A percentile compares a stretch with the other conserved stretches of the same genome.
These are phyloP conservation scores for Torulaspora indica DNA, from an alignment of 805 yeast genomes.

Conservation along the genomic window DNA sequence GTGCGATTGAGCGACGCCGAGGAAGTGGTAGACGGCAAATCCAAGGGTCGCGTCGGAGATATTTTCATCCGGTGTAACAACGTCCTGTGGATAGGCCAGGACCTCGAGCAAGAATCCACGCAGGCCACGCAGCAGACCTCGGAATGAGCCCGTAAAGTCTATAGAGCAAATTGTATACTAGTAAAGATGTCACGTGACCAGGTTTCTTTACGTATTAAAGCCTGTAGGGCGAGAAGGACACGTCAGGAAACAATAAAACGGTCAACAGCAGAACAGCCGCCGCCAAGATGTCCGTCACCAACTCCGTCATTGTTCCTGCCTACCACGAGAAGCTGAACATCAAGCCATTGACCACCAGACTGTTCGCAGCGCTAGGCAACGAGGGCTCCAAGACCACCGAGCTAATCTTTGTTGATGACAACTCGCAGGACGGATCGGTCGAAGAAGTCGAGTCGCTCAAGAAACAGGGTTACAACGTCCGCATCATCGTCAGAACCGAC, in stretches of 20 bases:
- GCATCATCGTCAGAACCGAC: constrained; percentile 46
- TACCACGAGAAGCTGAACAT: constrained; percentile 48
- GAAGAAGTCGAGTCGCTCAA: constrained; percentile 46
- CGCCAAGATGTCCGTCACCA: constrained; percentile 35
- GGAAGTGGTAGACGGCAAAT: constrained; percentile 46
- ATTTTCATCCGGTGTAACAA: constrained; percentile 87
- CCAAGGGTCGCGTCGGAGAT: constrained; percentile 61
- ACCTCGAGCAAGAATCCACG: constrained; percentile 3
- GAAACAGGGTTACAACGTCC: constrained; percentile 45
- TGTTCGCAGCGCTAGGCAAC: constrained; percentile 46
- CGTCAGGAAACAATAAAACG: background rate
- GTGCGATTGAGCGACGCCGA: constrained; percentile 63
- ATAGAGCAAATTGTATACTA: background rate
- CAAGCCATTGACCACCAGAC: constrained; percentile 45
- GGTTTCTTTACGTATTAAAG: background rate
- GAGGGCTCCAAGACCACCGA: constrained; percentile 42
- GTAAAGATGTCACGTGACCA: background rate
- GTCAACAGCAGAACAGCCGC: background rate
- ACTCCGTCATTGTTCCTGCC: constrained; percentile 47
- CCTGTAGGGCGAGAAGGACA: background rate
- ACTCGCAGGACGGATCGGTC: constrained; percentile 48
- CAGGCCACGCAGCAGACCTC: background rate
- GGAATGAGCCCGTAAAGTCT: too few relatives aligned
- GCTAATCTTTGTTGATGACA: constrained; percentile 49
- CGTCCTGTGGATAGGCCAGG: constrained; percentile 48